These are phyloP conservation scores for Candida boleticola DNA, from an alignment of 805 yeast species.

Conservation along the genomic window DNA sequence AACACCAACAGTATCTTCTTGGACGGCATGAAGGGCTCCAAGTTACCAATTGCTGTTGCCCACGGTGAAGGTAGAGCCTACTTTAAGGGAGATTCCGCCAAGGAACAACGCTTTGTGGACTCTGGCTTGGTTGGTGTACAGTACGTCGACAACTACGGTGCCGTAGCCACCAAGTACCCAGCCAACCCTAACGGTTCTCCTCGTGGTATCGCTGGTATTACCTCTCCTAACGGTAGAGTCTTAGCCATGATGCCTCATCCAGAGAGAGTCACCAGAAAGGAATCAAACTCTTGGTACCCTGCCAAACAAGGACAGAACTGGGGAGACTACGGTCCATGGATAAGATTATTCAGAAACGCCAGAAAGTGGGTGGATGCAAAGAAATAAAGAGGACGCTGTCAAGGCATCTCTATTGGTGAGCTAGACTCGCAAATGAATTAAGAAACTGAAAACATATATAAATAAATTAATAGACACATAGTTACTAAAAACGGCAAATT, in stretches of 20 bases:
- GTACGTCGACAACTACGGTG: constrained; percentile 90
- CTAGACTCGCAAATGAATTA: not conserved
- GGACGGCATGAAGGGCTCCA: constrained; percentile 89
- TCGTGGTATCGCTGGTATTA: constrained; percentile 87
- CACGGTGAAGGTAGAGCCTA: constrained; percentile 97
- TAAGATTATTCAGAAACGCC: constrained; percentile 86
- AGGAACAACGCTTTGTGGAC: constrained; percentile 45
- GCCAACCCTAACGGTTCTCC: constrained; percentile 97
- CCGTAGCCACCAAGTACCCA: constrained; percentile 79
- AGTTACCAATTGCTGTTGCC: constrained; percentile 94
- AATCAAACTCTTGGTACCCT: constrained; percentile 91
- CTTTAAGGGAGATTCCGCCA: constrained; percentile 49
- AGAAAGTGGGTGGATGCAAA: constrained; percentile 81
- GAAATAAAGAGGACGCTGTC: too few species aligned
- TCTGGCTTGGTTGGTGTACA: constrained; percentile 64
- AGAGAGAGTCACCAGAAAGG: constrained; percentile 86
- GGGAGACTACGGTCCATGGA: constrained; percentile 94
- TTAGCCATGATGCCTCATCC: constrained; percentile 99
- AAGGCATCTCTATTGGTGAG: too few species aligned
- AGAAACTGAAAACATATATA: constrained; percentile 5
- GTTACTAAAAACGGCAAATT: too few species aligned
- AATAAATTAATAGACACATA: constrained; percentile 2
- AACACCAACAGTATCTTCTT: constrained; percentile 67
- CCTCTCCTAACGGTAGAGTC: constrained; percentile 89
- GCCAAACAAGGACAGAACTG: constrained; percentile 54